Evolutionary conservation across 2,329 filamentous ascomycete species (phyloP).

Genomic region (Aspergillus sp.): DNA sequence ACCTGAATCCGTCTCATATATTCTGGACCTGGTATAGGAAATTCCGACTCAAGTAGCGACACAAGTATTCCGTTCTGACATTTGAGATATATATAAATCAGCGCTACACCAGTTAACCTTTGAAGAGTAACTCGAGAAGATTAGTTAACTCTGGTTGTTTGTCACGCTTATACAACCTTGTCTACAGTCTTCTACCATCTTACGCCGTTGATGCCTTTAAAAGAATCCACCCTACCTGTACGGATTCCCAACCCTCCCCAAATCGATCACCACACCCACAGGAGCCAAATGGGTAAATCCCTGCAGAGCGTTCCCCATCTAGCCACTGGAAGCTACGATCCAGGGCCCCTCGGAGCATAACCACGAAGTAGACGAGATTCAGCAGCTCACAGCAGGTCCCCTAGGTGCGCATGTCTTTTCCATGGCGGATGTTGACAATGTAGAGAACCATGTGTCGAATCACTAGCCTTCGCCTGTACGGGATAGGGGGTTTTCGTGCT

Average conservation of each 20-base stretch:
- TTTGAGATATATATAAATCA: too few relatives aligned
- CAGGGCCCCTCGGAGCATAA: neutral
- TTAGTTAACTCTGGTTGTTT: too few relatives aligned
- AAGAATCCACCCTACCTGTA: neutral
- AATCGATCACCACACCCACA: neutral
- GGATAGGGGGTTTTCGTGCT: neutral
- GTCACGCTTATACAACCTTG: too few relatives aligned
- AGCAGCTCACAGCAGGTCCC: neutral
- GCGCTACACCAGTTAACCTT: too few relatives aligned
- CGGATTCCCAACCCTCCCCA: neutral
- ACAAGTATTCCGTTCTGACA: too few relatives aligned
- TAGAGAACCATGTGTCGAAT: neutral
- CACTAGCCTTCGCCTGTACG: neutral
- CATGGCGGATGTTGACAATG: neutral
- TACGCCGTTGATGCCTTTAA: neutral
- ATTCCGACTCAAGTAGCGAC: neutral
- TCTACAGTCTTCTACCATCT: too few relatives aligned
- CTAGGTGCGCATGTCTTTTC: neutral
- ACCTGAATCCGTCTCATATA: neutral
- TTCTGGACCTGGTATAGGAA: neutral
- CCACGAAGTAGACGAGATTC: neutral
- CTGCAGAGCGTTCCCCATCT: constrained; percentile 79
- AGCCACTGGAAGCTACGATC: constrained; percentile 54
- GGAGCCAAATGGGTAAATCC: constrained; percentile 70
- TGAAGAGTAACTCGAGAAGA: too few relatives aligned